phyloP scores from a whole-genome alignment of 441 rosid genomes.

The Rhodomyrtus psidioides region DNA sequence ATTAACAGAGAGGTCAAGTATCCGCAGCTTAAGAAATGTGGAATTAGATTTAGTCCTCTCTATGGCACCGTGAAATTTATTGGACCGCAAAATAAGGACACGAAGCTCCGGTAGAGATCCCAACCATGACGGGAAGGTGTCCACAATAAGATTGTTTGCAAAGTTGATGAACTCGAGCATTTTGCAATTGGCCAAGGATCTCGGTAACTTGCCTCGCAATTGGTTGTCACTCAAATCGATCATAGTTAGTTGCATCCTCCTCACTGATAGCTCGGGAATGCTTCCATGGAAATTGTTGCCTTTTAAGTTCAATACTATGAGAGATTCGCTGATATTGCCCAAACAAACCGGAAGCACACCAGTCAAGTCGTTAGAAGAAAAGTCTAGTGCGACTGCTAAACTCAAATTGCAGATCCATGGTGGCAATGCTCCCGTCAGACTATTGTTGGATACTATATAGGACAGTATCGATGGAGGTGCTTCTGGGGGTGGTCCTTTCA shows the following conservation, averaged over 20 bases:
- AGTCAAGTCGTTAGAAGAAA: background rate
- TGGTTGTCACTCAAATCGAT: background rate
- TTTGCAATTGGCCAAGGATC: background rate
- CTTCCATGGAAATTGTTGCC: background rate
- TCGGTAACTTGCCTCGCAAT: background rate
- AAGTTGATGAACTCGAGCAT: background rate
- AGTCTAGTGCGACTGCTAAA: background rate
- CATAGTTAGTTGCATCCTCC: background rate
- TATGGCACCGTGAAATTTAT: background rate
- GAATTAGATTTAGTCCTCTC: background rate
- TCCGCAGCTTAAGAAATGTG: fast-evolving
- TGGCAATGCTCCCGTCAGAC: background rate
- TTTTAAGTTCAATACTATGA: background rate
- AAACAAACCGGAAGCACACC: background rate
- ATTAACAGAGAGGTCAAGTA: background rate
- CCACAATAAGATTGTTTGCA: background rate
- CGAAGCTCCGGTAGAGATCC: background rate
- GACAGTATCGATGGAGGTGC: fast-evolving
- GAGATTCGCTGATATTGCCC: background rate
- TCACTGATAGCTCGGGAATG: background rate
- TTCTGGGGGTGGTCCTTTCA: background rate
- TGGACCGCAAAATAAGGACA: background rate
- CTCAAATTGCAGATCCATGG: background rate
- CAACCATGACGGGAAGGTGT: background rate
- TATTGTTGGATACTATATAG: background rate